Base-by-base conservation (phyloP, 1,139 yeast species). In the Kodamaea ohmeri region DNA sequence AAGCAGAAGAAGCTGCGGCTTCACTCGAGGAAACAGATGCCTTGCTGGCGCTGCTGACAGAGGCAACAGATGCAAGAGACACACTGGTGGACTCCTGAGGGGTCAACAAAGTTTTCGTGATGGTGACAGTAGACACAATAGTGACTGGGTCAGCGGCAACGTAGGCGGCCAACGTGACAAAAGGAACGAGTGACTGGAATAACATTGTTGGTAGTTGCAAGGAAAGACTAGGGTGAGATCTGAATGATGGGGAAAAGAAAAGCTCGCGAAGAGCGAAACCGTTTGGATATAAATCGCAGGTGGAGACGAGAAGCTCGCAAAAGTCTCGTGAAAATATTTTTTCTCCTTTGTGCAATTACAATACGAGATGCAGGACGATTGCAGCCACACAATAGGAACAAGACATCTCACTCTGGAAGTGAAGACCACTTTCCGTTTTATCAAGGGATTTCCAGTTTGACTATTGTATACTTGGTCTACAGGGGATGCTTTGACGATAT, bases 71-170 rank as follows among this genome's bases (percentile, higher is more conserved):
- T 19, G 55, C 49, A 44, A 51, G 32, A 43, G 40, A 34, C 9
- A 63, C 34, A 35, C 67, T 58, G 36, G 61, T 49, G 19, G 65
- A 66, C 51, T 68, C 69, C 47, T 61, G 58, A 31, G 73, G 74
- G 37, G 71, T 61, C 56, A 65, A 65, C 45, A 68, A 50, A 26
- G 76, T 70, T 40, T 56, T 60, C 47, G 76, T 70, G 49, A 67
- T 50, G 36, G 74, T 69, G 42, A 70, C 51, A 30, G 75, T 69
- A 32, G 67, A 55, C 17, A 58, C 50, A 32, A 68, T 52, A 34
- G 79, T 73, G 41, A 77, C 71, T 35, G 70, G 69, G 13, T 61
- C 68, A 21, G 62, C 62, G 32, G 48, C 50, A 27, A 54, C 62
- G 16, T 56, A 50, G 13, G 48, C 50, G 34, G 65, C 66, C 42